A percentile compares a stretch with the other conserved stretches of the same genome.
Conservation (phyloP, 2,329 filamentous ascomycete genomes). For the Bertia moriformis region DNA sequence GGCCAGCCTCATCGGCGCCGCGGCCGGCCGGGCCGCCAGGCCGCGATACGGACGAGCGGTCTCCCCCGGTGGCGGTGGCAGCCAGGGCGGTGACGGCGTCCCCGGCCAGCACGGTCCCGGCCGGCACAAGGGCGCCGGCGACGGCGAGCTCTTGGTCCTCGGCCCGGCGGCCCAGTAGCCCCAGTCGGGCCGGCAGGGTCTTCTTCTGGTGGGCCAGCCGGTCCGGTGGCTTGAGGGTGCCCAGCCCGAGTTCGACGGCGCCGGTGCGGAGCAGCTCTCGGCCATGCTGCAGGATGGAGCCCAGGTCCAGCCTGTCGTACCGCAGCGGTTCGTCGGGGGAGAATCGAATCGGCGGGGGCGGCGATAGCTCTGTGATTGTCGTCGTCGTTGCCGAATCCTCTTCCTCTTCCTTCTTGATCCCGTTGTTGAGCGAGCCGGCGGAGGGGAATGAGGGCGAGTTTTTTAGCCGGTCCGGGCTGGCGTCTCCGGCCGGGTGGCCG, state of each 20-base stretch:
- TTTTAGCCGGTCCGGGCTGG: slow-evolving; percentile 31
- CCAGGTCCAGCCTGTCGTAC: slow-evolving; percentile 63
- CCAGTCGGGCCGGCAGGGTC: slow-evolving; percentile 67
- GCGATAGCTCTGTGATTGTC: too few relatives aligned
- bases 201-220: slow-evolving; percentile 81
- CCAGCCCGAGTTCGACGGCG: slow-evolving; percentile 72
- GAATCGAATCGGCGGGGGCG: slow-evolving; percentile 19
- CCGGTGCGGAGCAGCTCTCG: slow-evolving; percentile 77
- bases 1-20: slow-evolving; percentile 47
- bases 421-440: too few relatives aligned
- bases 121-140: slow-evolving; percentile 38
- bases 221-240: slow-evolving; percentile 65
- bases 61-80: slow-evolving; percentile 14
- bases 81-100: slow-evolving; percentile 31
- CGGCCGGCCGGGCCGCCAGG: slow-evolving; percentile 12
- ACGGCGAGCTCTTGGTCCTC: slow-evolving; percentile 69
- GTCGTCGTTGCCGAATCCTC: slow-evolving; percentile 23
- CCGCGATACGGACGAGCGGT: slow-evolving; percentile 18
- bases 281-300: slow-evolving; percentile 67
- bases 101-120: too few relatives aligned
- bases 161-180: slow-evolving; percentile 68
- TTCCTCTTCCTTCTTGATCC: slow-evolving; percentile 31
- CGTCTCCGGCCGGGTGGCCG: slow-evolving; percentile 4
- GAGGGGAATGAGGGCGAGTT: too few relatives aligned
- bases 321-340: slow-evolving; percentile 53